A percentile compares a stretch with the other conserved stretches of the same genome.
phyloP scores from a whole-genome alignment of 202 grass and related monocot genomes.

The Elaeis oleifera region DNA sequence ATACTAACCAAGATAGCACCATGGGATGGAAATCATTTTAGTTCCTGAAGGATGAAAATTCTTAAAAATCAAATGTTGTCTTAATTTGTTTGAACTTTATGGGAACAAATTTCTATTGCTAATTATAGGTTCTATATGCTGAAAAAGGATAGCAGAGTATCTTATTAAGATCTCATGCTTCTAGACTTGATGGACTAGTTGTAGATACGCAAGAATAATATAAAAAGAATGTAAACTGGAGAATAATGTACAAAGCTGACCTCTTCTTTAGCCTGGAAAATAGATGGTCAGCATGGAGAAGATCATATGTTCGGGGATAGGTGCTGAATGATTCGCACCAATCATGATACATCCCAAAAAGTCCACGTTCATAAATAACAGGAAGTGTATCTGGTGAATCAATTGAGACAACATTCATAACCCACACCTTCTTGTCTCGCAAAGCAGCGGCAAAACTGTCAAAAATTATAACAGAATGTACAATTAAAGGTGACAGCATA shows the following conservation, averaged over 20 bases:
- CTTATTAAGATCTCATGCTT: no score
- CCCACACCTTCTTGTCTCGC: constrained; percentile 69
- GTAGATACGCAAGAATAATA: no score
- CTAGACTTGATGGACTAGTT: no score
- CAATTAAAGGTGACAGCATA: neutral
- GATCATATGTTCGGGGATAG: constrained; percentile 89
- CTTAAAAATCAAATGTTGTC: no score
- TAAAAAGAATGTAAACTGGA: no score
- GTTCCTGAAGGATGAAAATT: no score
- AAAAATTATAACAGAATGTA: constrained; percentile 9
- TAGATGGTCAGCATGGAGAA: constrained; percentile 89
- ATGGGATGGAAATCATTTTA: no score
- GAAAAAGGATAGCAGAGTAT: no score
- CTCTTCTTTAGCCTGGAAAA: constrained; percentile 79
- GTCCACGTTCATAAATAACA: constrained; percentile 77
- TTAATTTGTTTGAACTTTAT: no score
- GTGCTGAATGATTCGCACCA: constrained; percentile 99
- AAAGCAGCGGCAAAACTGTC: constrained; percentile 66
- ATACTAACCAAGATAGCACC: no score
- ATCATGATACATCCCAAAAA: constrained; percentile 96
- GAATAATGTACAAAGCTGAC: constrained; percentile 21
- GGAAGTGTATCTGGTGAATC: constrained; percentile 87
- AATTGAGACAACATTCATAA: constrained; percentile 84
- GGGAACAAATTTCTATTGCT: no score
- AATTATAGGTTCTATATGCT: no score